phyloP scores from a whole-genome alignment of 1,139 yeast genomes.

The Geotrichum cucujoidarum region DNA sequence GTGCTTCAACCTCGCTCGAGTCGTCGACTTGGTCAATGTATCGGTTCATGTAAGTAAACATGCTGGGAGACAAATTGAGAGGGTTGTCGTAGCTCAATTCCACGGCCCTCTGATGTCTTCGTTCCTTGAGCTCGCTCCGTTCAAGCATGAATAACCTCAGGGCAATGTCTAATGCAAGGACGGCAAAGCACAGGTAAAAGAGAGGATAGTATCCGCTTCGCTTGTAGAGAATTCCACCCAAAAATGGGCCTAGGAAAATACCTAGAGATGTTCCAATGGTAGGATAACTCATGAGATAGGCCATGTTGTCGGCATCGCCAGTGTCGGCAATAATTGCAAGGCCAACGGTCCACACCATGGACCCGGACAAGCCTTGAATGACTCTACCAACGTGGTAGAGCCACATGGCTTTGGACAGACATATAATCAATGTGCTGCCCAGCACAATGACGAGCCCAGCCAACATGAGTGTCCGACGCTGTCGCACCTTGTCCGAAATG shows the following conservation, averaged over 20 bases:
- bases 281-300: conserved; percentile 33
- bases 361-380: conserved; percentile 38
- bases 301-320: conserved; percentile 28
- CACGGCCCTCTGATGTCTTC: conserved; percentile 14
- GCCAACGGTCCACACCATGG: conserved; percentile 40
- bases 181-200: conserved; percentile 34
- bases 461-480: conserved; percentile 33
- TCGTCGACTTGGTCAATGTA: conserved; percentile 4
- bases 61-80: not conserved
- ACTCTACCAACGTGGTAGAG: conserved; percentile 35
- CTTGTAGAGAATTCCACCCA: conserved; percentile 38
- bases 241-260: conserved; percentile 35
- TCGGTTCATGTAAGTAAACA: conserved; percentile 6
- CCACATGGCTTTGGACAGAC: conserved; percentile 30
- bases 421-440: conserved; percentile 33
- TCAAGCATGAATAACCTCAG: conserved; percentile 36
- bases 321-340: conserved; percentile 37
- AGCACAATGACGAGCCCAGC: conserved; percentile 33
- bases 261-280: conserved; percentile 35
- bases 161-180: conserved; percentile 32
- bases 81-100: conserved; percentile 8
- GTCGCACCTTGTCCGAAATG: conserved; percentile 29
- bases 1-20: not conserved
- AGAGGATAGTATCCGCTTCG: conserved; percentile 36
- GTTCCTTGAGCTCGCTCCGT: conserved; percentile 16